A percentile compares a stretch with the other conserved stretches of the same genome.
phyloP scores from a whole-genome alignment of 768 basidiomycete genomes.

The Lyophyllum semitale region DNA sequence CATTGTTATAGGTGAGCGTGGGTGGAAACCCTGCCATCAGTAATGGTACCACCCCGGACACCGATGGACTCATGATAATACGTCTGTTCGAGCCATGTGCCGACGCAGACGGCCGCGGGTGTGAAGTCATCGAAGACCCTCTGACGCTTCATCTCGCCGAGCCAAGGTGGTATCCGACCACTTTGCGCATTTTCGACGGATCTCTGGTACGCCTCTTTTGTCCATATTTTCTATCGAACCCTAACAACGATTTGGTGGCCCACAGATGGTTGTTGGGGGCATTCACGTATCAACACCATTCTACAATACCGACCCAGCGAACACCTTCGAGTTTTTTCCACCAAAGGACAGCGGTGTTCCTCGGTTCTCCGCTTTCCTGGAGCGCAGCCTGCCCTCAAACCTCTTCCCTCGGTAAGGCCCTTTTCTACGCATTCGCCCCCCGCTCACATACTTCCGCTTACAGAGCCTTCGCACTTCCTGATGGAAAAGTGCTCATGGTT shows the following conservation, averaged over 20 bases:
- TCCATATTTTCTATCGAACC: background rate
- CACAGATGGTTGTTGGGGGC: constrained; percentile 18
- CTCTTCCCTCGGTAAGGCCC: constrained; percentile 25
- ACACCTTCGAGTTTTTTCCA: constrained; percentile 37
- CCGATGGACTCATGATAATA: constrained; percentile 36
- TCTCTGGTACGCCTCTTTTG: constrained; percentile 23
- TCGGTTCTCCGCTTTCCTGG: background rate
- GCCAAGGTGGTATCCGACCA: constrained; percentile 43
- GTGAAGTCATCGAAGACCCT: constrained; percentile 39
- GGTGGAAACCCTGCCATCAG: constrained; percentile 26
- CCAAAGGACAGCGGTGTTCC: constrained; percentile 36
- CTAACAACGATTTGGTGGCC: background rate
- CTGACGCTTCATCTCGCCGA: constrained; percentile 34
- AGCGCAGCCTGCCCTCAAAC: constrained; percentile 19
- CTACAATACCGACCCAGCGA: constrained; percentile 1
- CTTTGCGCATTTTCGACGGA: constrained; percentile 34
- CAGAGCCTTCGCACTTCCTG: constrained; percentile 29
- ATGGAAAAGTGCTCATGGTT: constrained; percentile 40
- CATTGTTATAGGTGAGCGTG: background rate
- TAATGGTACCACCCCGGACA: constrained; percentile 19
- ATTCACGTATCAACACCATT: background rate
- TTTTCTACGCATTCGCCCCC: background rate
- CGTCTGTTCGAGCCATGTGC: constrained; percentile 42
- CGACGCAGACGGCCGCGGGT: constrained; percentile 26
- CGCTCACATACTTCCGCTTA: background rate